A percentile compares a stretch with the other conserved stretches of the same genome.
Conservation (phyloP, 78 protist species). For the Cyanophora paradoxa region DNA sequence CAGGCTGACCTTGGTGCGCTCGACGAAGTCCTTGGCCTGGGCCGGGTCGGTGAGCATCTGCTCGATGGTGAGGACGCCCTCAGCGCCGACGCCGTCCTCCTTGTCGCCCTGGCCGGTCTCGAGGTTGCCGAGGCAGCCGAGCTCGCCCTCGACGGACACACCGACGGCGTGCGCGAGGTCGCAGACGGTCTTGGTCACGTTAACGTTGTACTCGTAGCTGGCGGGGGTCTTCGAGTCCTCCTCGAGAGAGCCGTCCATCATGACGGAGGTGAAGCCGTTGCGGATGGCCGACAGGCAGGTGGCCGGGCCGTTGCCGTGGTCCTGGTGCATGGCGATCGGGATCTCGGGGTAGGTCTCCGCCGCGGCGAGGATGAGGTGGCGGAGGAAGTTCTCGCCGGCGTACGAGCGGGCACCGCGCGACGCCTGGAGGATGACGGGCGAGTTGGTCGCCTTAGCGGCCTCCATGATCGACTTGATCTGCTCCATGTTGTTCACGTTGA, state of each 20-base stretch:
- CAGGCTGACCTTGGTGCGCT: too few relatives aligned
- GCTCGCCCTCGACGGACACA: slow-evolving; percentile 45
- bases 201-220: slow-evolving; percentile 30
- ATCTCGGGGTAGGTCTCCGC: slow-evolving; percentile 35
- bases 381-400: slow-evolving; percentile 23
- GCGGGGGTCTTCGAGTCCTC: too few relatives aligned
- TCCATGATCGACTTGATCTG: slow-evolving; percentile 22
- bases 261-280: slow-evolving; percentile 49
- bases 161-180: slow-evolving; percentile 31
- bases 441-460: slow-evolving; percentile 20
- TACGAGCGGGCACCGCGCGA: slow-evolving; percentile 38
- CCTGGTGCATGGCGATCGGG: slow-evolving; percentile 32
- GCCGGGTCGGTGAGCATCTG: slow-evolving; percentile 41
- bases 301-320: slow-evolving; percentile 36
- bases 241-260: slow-evolving; percentile 45
- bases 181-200: slow-evolving; percentile 24
- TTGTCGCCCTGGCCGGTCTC: background rate
- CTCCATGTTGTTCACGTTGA: slow-evolving; percentile 47
- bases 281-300: slow-evolving; percentile 2
- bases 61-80: too few relatives aligned
- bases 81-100: background rate
- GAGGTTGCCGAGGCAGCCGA: slow-evolving; percentile 33
- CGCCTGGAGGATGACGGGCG: slow-evolving; percentile 40
- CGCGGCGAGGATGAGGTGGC: slow-evolving; percentile 32
- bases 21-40: slow-evolving; percentile 21